These are phyloP conservation scores for Incumbomyces lentus DNA, from an alignment of 2,329 filamentous ascomycete genomes.

Conservation along the genomic window DNA sequence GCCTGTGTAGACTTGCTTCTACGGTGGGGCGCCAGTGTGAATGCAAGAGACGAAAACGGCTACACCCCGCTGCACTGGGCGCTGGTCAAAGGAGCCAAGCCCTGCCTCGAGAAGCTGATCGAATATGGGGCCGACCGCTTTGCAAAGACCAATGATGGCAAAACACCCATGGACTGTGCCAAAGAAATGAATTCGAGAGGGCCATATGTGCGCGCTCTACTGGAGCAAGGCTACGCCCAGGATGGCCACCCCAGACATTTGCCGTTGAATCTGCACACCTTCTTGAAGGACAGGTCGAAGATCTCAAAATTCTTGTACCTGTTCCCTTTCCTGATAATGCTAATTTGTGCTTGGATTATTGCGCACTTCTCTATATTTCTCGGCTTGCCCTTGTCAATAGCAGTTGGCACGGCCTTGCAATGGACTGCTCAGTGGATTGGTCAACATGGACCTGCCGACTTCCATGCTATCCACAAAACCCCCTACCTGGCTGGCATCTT, in stretches of 20 bases:
- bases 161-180: conserved; percentile 78
- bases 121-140: conserved; percentile 95
- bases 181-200: conserved; percentile 77
- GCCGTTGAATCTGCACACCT: conserved; percentile 62
- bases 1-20: conserved; percentile 85
- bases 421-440: conserved; percentile 67
- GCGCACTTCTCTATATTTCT: conserved; percentile 64
- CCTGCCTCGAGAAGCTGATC: conserved; percentile 83
- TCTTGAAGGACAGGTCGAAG: conserved; percentile 66
- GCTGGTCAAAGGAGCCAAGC: conserved; percentile 80
- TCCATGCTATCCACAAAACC: conserved; percentile 86
- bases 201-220: conserved; percentile 72
- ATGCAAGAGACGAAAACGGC: conserved; percentile 79
- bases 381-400: conserved; percentile 60
- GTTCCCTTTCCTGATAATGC: conserved; percentile 71
- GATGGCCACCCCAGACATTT: conserved; percentile 61
- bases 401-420: conserved; percentile 57
- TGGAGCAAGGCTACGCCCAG: conserved; percentile 72
- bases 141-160: conserved; percentile 76
- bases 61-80: conserved; percentile 96
- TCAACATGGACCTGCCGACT: conserved; percentile 73
- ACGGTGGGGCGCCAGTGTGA: conserved; percentile 89
- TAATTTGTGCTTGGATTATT: conserved; percentile 59
- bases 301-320: conserved; percentile 81
- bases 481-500: conserved; percentile 94